phyloP scores from a whole-genome alignment of 768 basidiomycete species.

The Xerocomus spinulosus region DNA sequence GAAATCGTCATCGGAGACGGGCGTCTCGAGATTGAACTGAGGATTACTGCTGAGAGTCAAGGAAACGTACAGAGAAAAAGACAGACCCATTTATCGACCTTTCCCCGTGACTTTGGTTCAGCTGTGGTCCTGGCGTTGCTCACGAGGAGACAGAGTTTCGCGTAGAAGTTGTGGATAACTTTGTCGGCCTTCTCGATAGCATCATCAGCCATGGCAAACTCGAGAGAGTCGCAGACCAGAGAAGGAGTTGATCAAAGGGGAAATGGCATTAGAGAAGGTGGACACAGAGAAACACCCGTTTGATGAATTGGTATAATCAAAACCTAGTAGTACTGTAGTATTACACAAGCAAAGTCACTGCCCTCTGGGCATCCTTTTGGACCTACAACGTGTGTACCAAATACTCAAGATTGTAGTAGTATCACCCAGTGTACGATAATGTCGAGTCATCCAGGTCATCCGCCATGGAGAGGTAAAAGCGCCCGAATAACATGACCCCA shows the following conservation, averaged over 20 bases:
- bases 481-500: too few species aligned
- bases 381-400: too few species aligned
- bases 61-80: background rate
- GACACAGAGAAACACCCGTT: conserved; percentile 1
- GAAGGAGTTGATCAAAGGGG: conserved; percentile 20
- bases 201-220: conserved; percentile 48
- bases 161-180: conserved; percentile 79
- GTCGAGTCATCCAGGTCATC: too few species aligned
- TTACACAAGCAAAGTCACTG: too few species aligned
- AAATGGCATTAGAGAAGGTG: conserved; percentile 28
- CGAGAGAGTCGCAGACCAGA: background rate
- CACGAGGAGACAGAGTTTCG: conserved; percentile 74
- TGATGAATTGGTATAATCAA: too few species aligned
- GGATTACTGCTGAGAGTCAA: background rate
- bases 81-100: conserved; percentile 80
- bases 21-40: conserved; percentile 80
- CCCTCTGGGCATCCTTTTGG: too few species aligned
- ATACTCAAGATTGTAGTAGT: too few species aligned
- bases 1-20: conserved; percentile 63
- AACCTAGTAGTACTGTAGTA: too few species aligned
- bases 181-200: conserved; percentile 73
- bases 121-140: conserved; percentile 66
- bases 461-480: too few species aligned
- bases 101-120: conserved; percentile 40
- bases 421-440: too few species aligned